These are phyloP conservation scores for Capsella bursapastoris DNA, from an alignment of 345 rosid genomes.

Conservation along the genomic window DNA sequence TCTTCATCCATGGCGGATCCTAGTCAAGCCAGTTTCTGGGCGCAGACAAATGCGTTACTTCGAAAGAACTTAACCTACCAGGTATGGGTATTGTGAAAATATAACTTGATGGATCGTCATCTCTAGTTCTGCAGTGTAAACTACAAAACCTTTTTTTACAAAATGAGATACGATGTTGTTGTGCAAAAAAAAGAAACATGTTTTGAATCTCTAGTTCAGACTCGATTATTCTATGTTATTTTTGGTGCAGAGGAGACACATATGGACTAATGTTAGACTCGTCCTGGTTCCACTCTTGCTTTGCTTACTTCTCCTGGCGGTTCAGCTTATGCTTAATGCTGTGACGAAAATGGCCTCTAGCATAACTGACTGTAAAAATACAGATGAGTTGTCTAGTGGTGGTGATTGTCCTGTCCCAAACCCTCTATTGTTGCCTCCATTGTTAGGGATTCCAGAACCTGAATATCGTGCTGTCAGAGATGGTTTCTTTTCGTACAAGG, in stretches of 20 bases:
- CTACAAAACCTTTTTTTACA: not conserved
- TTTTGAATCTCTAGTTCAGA: not conserved
- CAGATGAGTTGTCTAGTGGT: slow-evolving; percentile 42
- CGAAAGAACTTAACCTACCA: slow-evolving; percentile 84
- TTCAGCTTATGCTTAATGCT: too few relatives aligned
- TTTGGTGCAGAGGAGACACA: slow-evolving; percentile 67
- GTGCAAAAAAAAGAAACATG: not conserved
- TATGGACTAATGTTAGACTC: slow-evolving; percentile 70
- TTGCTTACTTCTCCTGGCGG: slow-evolving; percentile 58
- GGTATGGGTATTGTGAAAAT: slow-evolving; percentile 44
- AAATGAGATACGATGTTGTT: not conserved
- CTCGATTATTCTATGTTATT: not conserved
- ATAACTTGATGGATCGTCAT: not conserved
- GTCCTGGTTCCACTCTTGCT: slow-evolving; percentile 71
- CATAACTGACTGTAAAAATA: slow-evolving; percentile 14
- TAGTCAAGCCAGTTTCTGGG: slow-evolving; percentile 63
- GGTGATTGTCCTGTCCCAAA: slow-evolving; percentile 53
- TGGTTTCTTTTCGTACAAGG: slow-evolving; percentile 45
- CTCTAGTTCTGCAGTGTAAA: not conserved
- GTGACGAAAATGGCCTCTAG: not conserved
- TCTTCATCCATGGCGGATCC: slow-evolving; percentile 54
- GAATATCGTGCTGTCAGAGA: slow-evolving; percentile 69
- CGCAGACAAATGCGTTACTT: slow-evolving; percentile 81
- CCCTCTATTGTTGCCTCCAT: slow-evolving; percentile 75
- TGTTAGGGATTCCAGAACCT: slow-evolving; percentile 70